Evolutionary conservation across 2,329 filamentous ascomycete species (phyloP), one percentile per base, ranked within the genome.

Genomic region (Phyllachora maydis): DNA sequence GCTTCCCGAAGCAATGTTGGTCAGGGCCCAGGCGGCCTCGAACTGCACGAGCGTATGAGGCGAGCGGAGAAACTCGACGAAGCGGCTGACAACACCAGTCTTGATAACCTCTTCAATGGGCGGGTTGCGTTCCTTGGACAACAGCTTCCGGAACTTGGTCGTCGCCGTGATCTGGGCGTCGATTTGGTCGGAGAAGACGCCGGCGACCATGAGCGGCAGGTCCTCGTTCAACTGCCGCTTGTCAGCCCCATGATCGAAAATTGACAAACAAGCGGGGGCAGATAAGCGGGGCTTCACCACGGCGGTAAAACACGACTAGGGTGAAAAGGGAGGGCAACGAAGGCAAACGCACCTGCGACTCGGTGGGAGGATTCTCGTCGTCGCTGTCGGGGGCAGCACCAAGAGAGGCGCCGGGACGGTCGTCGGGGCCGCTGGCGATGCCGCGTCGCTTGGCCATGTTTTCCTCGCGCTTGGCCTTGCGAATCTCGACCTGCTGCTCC

Each of bases 41-140:
- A 98, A 98, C 54, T 98, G 88, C 27, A 98, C 88, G 23, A 98
- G 67, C 16, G 88, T 95, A 54, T 98, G 88, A 34, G 88, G 88
- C 26, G 88, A 98, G 46, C 81, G 78, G 30, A 98, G 73, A 54
- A 98, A 98, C 52, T 93, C 82, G 52, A 98, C 88, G 44, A 98
- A 98, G 45, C 88, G 77, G 59, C 71, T 75, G 36, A 98, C 88
- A 34, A 98, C 88, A 43, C 88, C 88, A 29, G 88, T 95, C 65
- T 95, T 91, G 54, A 98, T 98, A 38, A 98, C 88, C 47, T 90
- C 82, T 59, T 98, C 88, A 47, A 98, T 98, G 21, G 88, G 88
- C 22, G 88, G 88, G 59, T 98, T 98, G 45, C 88, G 79, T 61
- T 98, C 88, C 59, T 98, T 98, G 36, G 82, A 93, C 14, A 98